Base-by-base conservation (phyloP, 345 rosid species). In the Capsella bursapastoris region DNA sequence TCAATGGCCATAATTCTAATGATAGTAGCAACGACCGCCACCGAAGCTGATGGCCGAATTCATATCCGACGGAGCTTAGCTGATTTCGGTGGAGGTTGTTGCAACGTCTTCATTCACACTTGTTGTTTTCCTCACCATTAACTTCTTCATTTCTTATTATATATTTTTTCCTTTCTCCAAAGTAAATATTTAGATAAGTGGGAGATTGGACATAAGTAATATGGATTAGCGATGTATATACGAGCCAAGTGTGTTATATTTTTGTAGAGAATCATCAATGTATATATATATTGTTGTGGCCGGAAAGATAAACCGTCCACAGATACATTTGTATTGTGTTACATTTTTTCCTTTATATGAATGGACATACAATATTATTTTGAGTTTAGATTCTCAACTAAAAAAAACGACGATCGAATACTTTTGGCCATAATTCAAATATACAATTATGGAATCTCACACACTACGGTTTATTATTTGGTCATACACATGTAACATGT, bases 101-200 rank as follows among this genome's bases (percentile, higher is more conserved):
- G 80, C 75, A 76, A 70, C 34, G 65, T 62, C 0, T 12, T 62
- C 8, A 70, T 76, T 3, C 70, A 76, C 45, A 47, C 52, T 70
- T 76, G 75, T 63, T 76, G 80, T 56, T 76, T 63, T 55, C 80
- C 80, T 70, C 55, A 69, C 12, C 40, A 68, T n/a, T 60, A 18
- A 28, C 27, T 40, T n/a, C 35, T 3, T 71, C 5, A 25, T 47
- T 57, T 13, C 25, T 48, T 49, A 10, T 22, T 2, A 3, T 48
- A 34, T 34, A 5, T 34, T 14, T 57, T 57, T 59, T 27, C 6
- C 38, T 22, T 47, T 58, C 8, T 28, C 27, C 5, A 7, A 41
- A 3, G 18, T 55, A 29, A 4, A 57, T 50, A 38, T 37, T 37
- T 2, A 4, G 28, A 11, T n/a, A 49, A 71, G 41, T 60, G 37